Conservation (phyloP, 208 protist species). For the Plasmodiophora brassicae region DNA sequence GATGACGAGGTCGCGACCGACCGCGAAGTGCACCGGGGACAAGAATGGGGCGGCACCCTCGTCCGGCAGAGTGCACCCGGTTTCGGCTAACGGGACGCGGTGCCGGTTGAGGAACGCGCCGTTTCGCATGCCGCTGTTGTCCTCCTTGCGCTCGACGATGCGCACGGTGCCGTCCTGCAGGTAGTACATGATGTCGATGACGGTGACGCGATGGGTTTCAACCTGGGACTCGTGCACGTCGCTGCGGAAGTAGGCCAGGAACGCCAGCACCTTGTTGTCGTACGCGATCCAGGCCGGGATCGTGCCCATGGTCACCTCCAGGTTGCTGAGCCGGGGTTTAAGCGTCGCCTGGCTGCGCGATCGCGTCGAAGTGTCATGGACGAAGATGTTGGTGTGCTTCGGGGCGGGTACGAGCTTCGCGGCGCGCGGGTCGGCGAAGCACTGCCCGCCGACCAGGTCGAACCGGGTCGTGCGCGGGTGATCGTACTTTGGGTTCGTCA, state of each 20-base stretch:
- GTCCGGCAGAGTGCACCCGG: constrained; percentile 71
- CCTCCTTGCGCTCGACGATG: constrained; percentile 77
- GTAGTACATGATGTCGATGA: constrained; percentile 81
- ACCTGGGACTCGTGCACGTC: constrained; percentile 75
- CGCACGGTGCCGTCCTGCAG: constrained; percentile 84
- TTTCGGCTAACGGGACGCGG: constrained; percentile 63
- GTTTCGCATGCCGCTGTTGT: constrained; percentile 83
- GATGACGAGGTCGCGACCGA: constrained; percentile 72
- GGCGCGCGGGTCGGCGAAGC: background rate
- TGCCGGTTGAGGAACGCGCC: constrained; percentile 76
- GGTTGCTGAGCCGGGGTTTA: background rate
- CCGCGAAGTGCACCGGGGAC: constrained; percentile 64
- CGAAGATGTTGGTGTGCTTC: background rate
- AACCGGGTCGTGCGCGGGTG: background rate
- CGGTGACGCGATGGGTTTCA: constrained; percentile 78
- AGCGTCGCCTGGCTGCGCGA: background rate
- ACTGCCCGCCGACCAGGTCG: background rate
- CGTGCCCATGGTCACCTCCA: constrained; percentile 1
- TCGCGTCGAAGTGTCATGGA: background rate
- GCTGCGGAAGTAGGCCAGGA: constrained; percentile 87
- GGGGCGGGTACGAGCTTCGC: background rate
- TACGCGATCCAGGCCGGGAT: background rate
- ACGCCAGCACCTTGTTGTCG: constrained; percentile 77
- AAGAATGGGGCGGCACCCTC: constrained; percentile 52
- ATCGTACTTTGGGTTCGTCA: background rate